phyloP scores from a whole-genome alignment of 495 filamentous ascomycete genomes.

The Cetradonia linearis region DNA sequence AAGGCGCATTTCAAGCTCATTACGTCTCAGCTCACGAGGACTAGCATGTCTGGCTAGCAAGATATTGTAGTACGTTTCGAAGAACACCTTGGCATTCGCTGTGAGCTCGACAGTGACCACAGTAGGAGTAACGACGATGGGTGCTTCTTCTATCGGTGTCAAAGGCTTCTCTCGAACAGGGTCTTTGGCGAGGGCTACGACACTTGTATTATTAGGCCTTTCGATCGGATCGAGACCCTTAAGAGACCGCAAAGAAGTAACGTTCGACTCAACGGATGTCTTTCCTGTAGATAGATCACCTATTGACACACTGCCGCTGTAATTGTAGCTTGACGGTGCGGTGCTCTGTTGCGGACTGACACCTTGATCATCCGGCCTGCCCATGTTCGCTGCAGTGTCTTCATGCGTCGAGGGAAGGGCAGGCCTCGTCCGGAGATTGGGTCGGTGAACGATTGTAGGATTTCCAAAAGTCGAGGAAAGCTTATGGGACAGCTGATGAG shows the following conservation, averaged over 20 bases:
- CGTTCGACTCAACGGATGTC: constrained; percentile 31
- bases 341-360: constrained; percentile 34
- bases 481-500: constrained; percentile 39
- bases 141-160: constrained; percentile 22
- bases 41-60: constrained; percentile 43
- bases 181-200: neutral
- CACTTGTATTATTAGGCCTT: neutral
- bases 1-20: constrained; percentile 56
- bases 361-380: constrained; percentile 23
- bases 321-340: constrained; percentile 32
- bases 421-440: constrained; percentile 36
- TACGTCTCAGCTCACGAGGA: constrained; percentile 55
- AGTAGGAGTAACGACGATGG: constrained; percentile 40
- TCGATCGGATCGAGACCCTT: constrained; percentile 9
- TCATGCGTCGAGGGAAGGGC: constrained; percentile 30
- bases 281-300: constrained; percentile 31
- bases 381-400: constrained; percentile 9
- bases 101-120: constrained; percentile 68
- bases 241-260: constrained; percentile 16
- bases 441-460: constrained; percentile 46
- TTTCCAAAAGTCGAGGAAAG: constrained; percentile 42
- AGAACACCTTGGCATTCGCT: constrained; percentile 71
- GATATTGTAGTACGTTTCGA: constrained; percentile 73
- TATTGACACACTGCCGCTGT: constrained; percentile 30
- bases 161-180: constrained; percentile 15